Conservation (phyloP, 148 eudicot species). For the Vaccinium darrowii region DNA sequence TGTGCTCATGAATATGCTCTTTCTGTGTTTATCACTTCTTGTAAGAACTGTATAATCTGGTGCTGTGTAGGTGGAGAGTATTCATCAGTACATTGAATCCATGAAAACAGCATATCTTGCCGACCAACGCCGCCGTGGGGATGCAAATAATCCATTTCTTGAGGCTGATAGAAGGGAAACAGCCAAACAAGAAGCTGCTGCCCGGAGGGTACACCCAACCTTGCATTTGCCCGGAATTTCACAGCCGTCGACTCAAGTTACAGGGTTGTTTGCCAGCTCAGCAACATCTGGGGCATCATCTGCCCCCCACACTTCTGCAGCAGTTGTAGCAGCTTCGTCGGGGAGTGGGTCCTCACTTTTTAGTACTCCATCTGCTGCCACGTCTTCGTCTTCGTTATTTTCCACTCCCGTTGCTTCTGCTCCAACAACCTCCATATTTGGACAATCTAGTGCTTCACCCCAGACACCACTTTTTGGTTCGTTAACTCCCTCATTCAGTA, state of each 20-base stretch:
- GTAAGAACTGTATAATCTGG: background rate
- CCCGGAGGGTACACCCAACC: conserved; percentile 86
- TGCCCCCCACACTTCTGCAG: conserved; percentile 46
- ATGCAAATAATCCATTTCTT: conserved; percentile 76
- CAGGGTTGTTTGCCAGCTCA: conserved; percentile 67
- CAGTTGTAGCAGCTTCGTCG: conserved; percentile 43
- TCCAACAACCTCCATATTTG: conserved; percentile 43
- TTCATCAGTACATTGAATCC: conserved; percentile 95
- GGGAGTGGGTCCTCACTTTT: conserved; percentile 53
- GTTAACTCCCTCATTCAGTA: conserved; percentile 53
- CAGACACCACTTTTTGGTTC: conserved; percentile 29
- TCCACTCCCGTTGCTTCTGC: conserved; percentile 56
- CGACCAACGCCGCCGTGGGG: conserved; percentile 85
- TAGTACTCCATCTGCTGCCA: conserved; percentile 44
- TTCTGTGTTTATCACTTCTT: background rate
- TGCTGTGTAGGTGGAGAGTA: conserved; percentile 75
- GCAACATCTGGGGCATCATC: conserved; percentile 45
- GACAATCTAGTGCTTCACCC: conserved; percentile 52
- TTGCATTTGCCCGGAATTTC: conserved; percentile 69
- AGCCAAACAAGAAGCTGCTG: conserved; percentile 93
- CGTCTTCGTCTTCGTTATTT: conserved; percentile 61
- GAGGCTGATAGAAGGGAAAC: conserved; percentile 95
- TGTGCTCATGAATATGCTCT: conserved; percentile 4
- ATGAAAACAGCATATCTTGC: conserved; percentile 95
- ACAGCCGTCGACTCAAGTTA: conserved; percentile 76